A percentile compares a stretch with the other conserved stretches of the same genome.
phyloP scores from a whole-genome alignment of 2,329 filamentous ascomycete species.

The Aurifilum marmelostoma region DNA sequence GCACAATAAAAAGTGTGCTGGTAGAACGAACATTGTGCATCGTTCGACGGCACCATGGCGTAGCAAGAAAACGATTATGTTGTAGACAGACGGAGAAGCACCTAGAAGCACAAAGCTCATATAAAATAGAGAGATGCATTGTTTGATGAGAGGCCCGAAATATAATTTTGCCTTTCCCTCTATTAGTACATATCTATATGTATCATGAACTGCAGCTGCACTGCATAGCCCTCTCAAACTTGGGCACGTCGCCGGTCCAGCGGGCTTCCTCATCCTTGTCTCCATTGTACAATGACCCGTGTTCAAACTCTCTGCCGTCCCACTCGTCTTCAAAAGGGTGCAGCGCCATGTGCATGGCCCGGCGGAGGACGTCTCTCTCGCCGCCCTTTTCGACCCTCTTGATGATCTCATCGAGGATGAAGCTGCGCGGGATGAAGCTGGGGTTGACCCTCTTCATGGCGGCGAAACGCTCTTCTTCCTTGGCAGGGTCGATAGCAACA shows the following conservation, averaged over 20 bases:
- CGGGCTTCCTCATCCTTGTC: constrained; percentile 76
- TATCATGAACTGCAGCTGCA: constrained; percentile 83
- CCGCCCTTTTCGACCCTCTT: constrained; percentile 81
- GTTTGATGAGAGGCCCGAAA: not conserved
- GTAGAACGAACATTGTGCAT: constrained; percentile 10
- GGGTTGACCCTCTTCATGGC: constrained; percentile 90
- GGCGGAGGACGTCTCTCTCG: constrained; percentile 76
- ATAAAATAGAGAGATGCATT: not conserved
- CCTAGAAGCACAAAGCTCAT: not conserved
- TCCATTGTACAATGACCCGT: constrained; percentile 53
- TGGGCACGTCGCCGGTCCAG: constrained; percentile 85
- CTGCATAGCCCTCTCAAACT: constrained; percentile 77
- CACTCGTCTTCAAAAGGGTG: constrained; percentile 83
- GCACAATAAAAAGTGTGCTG: constrained; percentile 14
- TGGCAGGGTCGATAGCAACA: constrained; percentile 36
- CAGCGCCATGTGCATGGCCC: constrained; percentile 80
- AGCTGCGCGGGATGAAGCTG: constrained; percentile 87
- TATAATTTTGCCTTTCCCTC: not conserved
- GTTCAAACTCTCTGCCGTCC: constrained; percentile 55
- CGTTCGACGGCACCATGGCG: not conserved
- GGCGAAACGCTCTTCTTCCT: constrained; percentile 64
- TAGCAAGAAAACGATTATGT: not conserved
- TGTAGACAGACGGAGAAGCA: constrained; percentile 1
- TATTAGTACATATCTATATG: not conserved
- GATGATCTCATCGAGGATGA: constrained; percentile 94